Evolutionary conservation across 225 moss, liverwort and hornwort species (phyloP).

Genomic region (Marchantia polymorpha): DNA sequence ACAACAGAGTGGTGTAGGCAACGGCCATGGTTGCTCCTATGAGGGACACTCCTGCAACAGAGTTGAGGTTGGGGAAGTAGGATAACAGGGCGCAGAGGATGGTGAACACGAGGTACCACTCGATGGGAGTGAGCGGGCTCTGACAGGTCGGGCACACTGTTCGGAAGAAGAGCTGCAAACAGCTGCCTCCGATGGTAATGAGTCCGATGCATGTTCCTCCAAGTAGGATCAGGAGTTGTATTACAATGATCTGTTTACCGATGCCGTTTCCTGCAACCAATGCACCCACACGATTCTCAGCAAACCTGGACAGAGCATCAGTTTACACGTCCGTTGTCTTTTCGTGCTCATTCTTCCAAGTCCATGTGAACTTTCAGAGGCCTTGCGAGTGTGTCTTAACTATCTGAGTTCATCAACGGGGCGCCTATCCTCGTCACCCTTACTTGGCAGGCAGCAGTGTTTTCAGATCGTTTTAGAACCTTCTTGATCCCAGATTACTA

Average conservation of each 20-base stretch:
- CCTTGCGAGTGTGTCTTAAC: too few relatives aligned
- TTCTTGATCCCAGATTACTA: too few relatives aligned
- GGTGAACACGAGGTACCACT: constrained; percentile 78
- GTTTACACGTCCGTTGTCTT: neutral
- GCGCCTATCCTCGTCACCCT: too few relatives aligned
- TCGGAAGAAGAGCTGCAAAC: constrained; percentile 64
- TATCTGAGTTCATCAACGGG: too few relatives aligned
- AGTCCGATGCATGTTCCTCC: constrained; percentile 65
- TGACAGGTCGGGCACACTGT: constrained; percentile 56
- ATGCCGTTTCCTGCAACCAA: constrained; percentile 48
- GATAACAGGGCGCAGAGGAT: constrained; percentile 57
- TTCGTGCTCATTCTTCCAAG: neutral
- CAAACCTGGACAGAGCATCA: neutral
- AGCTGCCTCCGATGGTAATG: constrained; percentile 63
- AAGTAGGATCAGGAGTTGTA: constrained; percentile 51
- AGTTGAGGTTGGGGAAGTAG: constrained; percentile 74
- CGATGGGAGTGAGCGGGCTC: constrained; percentile 51
- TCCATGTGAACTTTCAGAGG: neutral
- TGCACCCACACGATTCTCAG: neutral
- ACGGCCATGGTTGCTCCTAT: constrained; percentile 73
- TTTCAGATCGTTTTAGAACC: too few relatives aligned
- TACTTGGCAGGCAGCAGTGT: too few relatives aligned
- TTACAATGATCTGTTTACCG: constrained; percentile 45
- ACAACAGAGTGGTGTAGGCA: constrained; percentile 63
- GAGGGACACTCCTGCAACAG: constrained; percentile 77